A percentile compares a stretch with the other conserved stretches of the same genome.
Evolutionary conservation across 306 rosid genomes (phyloP).

Genomic region (Citrullus colocynthis): DNA sequence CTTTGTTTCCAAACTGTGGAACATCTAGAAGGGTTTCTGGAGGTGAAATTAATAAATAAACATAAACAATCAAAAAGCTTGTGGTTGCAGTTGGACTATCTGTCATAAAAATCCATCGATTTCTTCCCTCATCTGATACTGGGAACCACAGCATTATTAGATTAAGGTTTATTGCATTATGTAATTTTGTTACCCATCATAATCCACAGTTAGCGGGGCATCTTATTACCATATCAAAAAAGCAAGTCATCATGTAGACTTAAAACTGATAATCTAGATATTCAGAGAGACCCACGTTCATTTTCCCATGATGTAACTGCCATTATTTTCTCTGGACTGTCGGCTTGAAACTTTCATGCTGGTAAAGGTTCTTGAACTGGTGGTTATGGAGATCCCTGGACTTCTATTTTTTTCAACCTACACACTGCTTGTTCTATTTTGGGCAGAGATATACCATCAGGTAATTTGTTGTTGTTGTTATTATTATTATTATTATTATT

Average conservation of each 20-base stretch:
- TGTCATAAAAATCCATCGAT: not conserved
- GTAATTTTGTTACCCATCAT: not conserved
- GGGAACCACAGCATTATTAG: not conserved
- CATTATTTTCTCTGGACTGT: conserved; percentile 3
- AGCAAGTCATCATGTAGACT: not conserved
- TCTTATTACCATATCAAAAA: not conserved
- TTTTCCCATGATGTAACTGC: not conserved
- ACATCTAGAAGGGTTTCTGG: not conserved
- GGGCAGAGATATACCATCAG: conserved; percentile 87
- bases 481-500: not conserved
- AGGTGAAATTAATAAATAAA: not conserved
- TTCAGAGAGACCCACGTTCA: not conserved
- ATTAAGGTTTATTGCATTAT: not conserved
- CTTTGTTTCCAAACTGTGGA: not conserved
- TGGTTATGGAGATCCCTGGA: conserved; percentile 68
- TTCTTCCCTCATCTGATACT: not conserved
- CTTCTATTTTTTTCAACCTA: conserved; percentile 76
- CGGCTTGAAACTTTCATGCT: conserved; percentile 7
- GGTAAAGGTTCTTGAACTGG: conserved; percentile 42
- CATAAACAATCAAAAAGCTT: not conserved
- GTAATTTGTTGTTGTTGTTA: conserved; percentile 15
- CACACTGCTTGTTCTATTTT: conserved; percentile 63
- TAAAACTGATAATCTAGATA: not conserved
- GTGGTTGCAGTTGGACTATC: not conserved
- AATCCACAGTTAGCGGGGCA: not conserved